Conservation (phyloP, 2,329 filamentous ascomycete genomes). For the Aspergillus sclerotialis region DNA sequence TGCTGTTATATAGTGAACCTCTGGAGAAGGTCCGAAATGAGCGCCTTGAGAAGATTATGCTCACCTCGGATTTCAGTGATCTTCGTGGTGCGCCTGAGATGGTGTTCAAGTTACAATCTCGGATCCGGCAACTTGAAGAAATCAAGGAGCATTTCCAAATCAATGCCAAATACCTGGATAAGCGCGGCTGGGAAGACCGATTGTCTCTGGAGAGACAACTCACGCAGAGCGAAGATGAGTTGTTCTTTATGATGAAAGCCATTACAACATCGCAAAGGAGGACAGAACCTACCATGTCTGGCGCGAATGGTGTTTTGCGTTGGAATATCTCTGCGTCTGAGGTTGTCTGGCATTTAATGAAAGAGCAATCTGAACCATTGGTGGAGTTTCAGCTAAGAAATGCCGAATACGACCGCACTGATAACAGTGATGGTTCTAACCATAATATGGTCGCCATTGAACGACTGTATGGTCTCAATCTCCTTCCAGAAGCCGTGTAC, state of each 20-base stretch:
- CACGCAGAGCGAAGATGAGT: conserved; percentile 82
- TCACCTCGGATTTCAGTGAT: conserved; percentile 97
- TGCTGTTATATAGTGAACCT: conserved; percentile 93
- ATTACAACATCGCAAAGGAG: conserved; percentile 94
- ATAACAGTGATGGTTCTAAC: conserved; percentile 95
- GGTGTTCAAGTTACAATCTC: conserved; percentile 83
- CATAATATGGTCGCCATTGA: conserved; percentile 86
- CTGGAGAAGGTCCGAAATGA: conserved; percentile 96
- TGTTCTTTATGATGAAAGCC: conserved; percentile 99
- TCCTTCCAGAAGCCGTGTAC: conserved; percentile 84
- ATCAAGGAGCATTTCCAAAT: conserved; percentile 96
- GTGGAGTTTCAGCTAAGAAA: conserved; percentile 90
- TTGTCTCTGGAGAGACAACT: conserved; percentile 85
- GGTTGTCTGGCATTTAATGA: conserved; percentile 94
- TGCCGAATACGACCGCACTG: conserved; percentile 87
- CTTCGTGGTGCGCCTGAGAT: conserved; percentile 87
- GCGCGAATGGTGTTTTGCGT: conserved; percentile 72
- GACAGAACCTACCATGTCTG: conserved; percentile 57
- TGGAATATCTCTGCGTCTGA: conserved; percentile 94
- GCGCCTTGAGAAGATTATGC: conserved; percentile 94
- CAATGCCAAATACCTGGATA: conserved; percentile 78
- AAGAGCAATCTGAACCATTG: conserved; percentile 76
- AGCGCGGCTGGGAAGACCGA: conserved; percentile 84
- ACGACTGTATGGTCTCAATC: conserved; percentile 79
- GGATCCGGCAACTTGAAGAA: conserved; percentile 87